A percentile compares a stretch with the other conserved stretches of the same genome.
Evolutionary conservation across 495 filamentous ascomycete species (phyloP).

Genomic region (Clohesyomyces aquaticus): DNA sequence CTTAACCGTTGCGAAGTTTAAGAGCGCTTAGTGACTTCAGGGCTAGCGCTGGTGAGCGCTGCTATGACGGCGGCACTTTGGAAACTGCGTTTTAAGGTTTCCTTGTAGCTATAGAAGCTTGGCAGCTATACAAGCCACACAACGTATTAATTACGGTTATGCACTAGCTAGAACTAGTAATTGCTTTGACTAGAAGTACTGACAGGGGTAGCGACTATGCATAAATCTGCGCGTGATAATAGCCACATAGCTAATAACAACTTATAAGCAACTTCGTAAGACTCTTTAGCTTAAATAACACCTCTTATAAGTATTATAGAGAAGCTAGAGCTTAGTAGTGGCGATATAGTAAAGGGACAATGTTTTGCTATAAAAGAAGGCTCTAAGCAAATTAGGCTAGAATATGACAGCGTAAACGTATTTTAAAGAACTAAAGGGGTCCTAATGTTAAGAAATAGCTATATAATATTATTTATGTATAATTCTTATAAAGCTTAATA

Average conservation of each 20-base stretch:
- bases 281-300: no score
- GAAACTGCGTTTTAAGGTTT: no score
- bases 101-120: no score
- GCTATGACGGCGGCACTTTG: no score
- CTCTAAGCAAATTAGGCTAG: constrained; percentile 2
- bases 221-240: not conserved
- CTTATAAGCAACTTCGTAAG: not conserved
- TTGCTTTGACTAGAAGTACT: not conserved
- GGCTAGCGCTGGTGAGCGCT: no score
- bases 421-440: not conserved
- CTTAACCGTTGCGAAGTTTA: no score
- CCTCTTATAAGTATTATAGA: constrained; percentile 3
- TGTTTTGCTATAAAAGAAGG: not conserved
- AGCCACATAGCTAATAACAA: not conserved
- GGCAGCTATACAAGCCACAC: no score
- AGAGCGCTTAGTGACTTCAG: no score
- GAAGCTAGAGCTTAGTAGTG: constrained; percentile 1
- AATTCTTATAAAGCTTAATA: not conserved
- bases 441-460: constrained; percentile 4
- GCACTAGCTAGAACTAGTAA: not conserved
- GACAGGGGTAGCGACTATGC: not conserved
- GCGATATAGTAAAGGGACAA: not conserved
- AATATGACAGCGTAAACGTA: not conserved
- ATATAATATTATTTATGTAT: not conserved
- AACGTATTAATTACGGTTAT: no score